Conservation (phyloP, 306 rosid species). For the Mimosa pudica region DNA sequence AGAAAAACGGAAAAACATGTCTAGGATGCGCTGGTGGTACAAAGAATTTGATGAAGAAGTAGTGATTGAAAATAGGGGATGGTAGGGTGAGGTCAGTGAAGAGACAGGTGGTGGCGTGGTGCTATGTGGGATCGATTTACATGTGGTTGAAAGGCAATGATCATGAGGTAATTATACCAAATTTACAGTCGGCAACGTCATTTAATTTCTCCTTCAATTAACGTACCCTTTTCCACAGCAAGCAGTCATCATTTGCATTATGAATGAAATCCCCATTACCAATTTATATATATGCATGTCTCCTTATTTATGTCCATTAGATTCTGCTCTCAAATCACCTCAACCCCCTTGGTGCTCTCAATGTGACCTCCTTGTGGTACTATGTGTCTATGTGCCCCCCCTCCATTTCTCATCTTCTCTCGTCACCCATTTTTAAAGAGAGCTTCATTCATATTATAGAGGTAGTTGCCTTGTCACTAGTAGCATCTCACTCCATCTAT, state of each 20-base stretch:
- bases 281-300: background rate
- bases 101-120: conserved; percentile 33
- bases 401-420: background rate
- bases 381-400: background rate
- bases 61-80: too few species aligned
- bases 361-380: background rate
- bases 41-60: too few species aligned
- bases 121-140: background rate
- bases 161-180: conserved; percentile 41
- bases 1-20: too few species aligned
- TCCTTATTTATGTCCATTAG: background rate
- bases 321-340: conserved; percentile 39
- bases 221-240: background rate
- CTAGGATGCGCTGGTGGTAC: too few species aligned
- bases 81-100: background rate
- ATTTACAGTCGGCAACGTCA: conserved; percentile 29
- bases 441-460: conserved; percentile 1
- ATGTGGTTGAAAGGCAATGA: conserved; percentile 41
- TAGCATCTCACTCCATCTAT: conserved; percentile 23
- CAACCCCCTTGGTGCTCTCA: conserved; percentile 31
- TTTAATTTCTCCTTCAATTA: conserved; percentile 18
- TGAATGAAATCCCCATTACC: background rate
- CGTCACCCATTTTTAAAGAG: conserved; percentile 1
- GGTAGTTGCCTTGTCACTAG: conserved; percentile 33
- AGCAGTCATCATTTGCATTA: conserved; percentile 36